These are phyloP conservation scores for Starmerella riodocensis DNA, from an alignment of 805 yeast species.

Conservation along the genomic window DNA sequence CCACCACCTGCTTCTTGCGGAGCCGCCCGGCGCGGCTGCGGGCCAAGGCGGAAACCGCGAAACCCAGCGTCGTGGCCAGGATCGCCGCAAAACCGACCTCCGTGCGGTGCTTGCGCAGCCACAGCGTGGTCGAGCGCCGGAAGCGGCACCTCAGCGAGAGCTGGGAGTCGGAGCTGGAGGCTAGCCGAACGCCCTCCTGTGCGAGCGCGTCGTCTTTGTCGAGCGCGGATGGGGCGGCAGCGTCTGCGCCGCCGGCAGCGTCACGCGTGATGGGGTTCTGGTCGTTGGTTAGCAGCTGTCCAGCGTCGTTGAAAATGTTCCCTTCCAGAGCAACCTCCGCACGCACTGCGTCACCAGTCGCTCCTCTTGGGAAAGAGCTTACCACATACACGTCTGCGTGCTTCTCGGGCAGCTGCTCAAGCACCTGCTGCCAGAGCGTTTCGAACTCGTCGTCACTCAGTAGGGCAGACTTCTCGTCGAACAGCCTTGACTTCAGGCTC, in stretches of 20 bases:
- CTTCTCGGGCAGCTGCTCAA: conserved; percentile 45
- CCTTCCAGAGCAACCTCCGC: not conserved
- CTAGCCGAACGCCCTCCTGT: conserved; percentile 7
- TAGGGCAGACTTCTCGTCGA: conserved; percentile 18
- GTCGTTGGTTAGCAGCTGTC: conserved; percentile 6
- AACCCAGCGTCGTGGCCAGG: not conserved
- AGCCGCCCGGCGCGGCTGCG: conserved; percentile 2
- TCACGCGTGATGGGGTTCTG: conserved; percentile 1
- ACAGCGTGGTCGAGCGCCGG: conserved; percentile 8
- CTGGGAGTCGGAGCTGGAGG: conserved; percentile 14
- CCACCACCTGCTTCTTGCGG: conserved; percentile 6
- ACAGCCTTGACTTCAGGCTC: conserved; percentile 19
- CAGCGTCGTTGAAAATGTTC: not conserved
- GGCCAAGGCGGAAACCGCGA: not conserved
- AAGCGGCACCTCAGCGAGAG: conserved; percentile 16
- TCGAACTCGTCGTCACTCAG: conserved; percentile 48
- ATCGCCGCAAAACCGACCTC: not conserved
- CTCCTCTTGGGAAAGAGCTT: conserved; percentile 31
- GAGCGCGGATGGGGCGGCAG: conserved; percentile 8
- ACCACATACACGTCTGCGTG: conserved; percentile 35
- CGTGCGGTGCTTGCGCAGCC: conserved; percentile 13
- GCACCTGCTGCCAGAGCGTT: conserved; percentile 57
- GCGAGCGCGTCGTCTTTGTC: conserved; percentile 5
- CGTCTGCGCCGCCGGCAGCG: conserved; percentile 6
- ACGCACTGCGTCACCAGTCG: not conserved